phyloP scores from a whole-genome alignment of 495 filamentous ascomycete genomes.

The Xylaria flabelliformis region DNA sequence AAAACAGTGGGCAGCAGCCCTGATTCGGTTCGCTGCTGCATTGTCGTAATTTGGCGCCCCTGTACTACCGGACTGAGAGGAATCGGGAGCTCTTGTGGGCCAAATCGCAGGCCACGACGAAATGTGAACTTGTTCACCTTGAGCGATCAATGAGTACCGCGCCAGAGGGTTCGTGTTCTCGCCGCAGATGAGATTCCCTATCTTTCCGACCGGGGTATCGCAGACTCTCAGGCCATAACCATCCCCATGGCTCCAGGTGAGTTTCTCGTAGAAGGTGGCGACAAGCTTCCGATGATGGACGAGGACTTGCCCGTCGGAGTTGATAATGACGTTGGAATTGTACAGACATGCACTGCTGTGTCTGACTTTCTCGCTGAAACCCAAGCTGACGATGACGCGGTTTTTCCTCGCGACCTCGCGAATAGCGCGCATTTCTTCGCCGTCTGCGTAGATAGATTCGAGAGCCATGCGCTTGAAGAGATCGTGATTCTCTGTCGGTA shows the following conservation, averaged over 20 bases:
- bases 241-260: conserved; percentile 46
- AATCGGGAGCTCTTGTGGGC: conserved; percentile 40
- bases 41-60: conserved; percentile 48
- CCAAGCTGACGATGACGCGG: conserved; percentile 42
- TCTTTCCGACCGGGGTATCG: conserved; percentile 35
- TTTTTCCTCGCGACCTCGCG: conserved; percentile 33
- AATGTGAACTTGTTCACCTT: conserved; percentile 42
- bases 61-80: conserved; percentile 4
- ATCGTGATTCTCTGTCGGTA: conserved; percentile 43
- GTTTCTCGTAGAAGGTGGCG: conserved; percentile 49
- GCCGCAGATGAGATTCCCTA: conserved; percentile 47
- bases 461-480: conserved; percentile 41
- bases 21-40: conserved; percentile 46
- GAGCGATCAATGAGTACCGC: conserved; percentile 38
- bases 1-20: conserved; percentile 53
- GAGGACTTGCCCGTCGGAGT: conserved; percentile 38
- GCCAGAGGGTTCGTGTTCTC: conserved; percentile 51
- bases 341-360: conserved; percentile 43
- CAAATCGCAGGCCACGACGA: conserved; percentile 45
- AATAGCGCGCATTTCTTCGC: conserved; percentile 43
- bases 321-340: conserved; percentile 48
- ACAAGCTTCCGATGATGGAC: conserved; percentile 49
- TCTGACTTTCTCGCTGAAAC: conserved; percentile 43
- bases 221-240: conserved; percentile 41
- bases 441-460: conserved; percentile 43